Percentiles rank a stretch among this genome's conserved stretches.
These are phyloP conservation scores for Globisporangium apiculatum DNA, from an alignment of 352 stramenopile species.

Conservation along the genomic window DNA sequence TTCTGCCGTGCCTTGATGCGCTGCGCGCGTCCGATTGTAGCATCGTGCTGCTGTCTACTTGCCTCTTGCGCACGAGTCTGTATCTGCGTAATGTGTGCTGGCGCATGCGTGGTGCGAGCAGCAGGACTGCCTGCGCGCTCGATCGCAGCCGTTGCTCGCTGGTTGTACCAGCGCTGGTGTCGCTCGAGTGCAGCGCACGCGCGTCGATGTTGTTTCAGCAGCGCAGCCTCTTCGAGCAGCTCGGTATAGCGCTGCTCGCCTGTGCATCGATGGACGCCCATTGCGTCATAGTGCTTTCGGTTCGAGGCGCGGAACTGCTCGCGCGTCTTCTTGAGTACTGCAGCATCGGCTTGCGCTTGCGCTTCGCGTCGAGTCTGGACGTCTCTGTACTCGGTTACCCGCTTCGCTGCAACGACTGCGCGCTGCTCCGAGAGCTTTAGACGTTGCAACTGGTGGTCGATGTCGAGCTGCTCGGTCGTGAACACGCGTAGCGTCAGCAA, in stretches of 20 bases:
- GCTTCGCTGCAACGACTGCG: constrained; percentile 6
- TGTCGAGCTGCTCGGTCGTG: neutral
- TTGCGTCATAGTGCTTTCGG: constrained; percentile 30
- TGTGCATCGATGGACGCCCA: constrained; percentile 32
- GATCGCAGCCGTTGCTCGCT: neutral
- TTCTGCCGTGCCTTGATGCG: constrained; percentile 12
- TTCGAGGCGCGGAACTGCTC: constrained; percentile 25
- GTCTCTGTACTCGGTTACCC: constrained; percentile 5
- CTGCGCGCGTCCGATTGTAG: neutral
- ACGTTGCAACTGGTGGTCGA: neutral
- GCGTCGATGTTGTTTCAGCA: constrained; percentile 12
- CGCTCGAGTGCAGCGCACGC: constrained; percentile 13
- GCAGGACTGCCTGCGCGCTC: neutral
- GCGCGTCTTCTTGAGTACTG: constrained; percentile 12
- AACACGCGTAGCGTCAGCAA: neutral
- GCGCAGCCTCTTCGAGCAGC: constrained; percentile 16
- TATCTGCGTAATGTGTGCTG: constrained; percentile 16
- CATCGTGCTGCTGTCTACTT: neutral
- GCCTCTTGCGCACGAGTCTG: constrained; percentile 2
- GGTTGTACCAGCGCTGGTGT: constrained; percentile 36
- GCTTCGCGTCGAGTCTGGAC: constrained; percentile 6
- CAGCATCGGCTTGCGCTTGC: constrained; percentile 8
- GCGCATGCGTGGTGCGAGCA: constrained; percentile 4
- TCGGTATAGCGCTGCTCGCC: constrained; percentile 26
- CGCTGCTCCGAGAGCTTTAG: constrained; percentile 6